These are phyloP conservation scores for Phaeophleospora eucalypticola DNA, from an alignment of 2,329 filamentous ascomycete genomes.

Conservation along the genomic window DNA sequence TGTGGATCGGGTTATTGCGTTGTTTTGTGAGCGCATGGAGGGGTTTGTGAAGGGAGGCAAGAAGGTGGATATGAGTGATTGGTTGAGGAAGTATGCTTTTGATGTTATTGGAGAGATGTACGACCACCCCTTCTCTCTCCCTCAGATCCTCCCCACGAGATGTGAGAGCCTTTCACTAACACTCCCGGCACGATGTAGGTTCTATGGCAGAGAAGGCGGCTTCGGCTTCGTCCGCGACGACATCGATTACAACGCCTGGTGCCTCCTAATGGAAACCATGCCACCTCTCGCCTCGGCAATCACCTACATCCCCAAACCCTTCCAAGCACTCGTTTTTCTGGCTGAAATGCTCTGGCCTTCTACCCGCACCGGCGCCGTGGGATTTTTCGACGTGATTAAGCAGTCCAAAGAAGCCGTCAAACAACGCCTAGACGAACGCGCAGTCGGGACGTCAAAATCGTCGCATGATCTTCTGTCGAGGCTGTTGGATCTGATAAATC, in stretches of 20 bases:
- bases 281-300: slow-evolving; percentile 6
- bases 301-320: slow-evolving; percentile 4
- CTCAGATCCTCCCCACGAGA: no score
- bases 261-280: slow-evolving; percentile 9
- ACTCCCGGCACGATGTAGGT: no score
- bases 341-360: slow-evolving; percentile 9
- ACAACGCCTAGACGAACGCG: slow-evolving; percentile 6
- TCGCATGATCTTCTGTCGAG: slow-evolving; percentile 3
- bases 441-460: neutral
- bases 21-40: slow-evolving; percentile 10
- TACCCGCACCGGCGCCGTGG: neutral
- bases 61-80: slow-evolving; percentile 6
- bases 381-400: neutral
- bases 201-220: slow-evolving; percentile 9
- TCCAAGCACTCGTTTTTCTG: slow-evolving; percentile 5
- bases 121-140: no score
- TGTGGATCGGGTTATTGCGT: slow-evolving; percentile 7
- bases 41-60: neutral
- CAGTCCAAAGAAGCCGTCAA: slow-evolving; percentile 3
- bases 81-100: slow-evolving; percentile 13
- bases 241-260: slow-evolving; percentile 14
- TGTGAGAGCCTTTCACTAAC: no score
- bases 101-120: slow-evolving; percentile 13
- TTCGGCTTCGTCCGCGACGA: slow-evolving; percentile 10
- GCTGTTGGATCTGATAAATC: slow-evolving; percentile 3